phyloP scores from a whole-genome alignment of 352 stramenopile genomes.

The Phytophthora meadii region DNA sequence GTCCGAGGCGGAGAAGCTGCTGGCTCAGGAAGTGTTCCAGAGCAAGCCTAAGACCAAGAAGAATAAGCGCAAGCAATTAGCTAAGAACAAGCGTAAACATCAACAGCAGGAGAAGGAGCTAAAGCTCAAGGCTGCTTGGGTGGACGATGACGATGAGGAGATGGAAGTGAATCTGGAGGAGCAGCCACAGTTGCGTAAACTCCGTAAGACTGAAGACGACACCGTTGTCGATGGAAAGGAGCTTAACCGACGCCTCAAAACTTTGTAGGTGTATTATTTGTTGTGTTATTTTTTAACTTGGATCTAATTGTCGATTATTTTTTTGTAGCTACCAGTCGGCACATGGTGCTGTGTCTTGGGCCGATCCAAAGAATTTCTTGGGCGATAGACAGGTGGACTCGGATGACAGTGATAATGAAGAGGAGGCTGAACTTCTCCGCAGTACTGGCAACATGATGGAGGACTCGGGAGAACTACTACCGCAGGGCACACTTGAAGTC shows the following conservation, averaged over 20 bases:
- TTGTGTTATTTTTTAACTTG: neutral
- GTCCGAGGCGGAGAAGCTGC: constrained; percentile 55
- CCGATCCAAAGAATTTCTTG: constrained; percentile 76
- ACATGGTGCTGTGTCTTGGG: constrained; percentile 69
- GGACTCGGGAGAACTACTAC: constrained; percentile 53
- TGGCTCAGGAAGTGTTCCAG: constrained; percentile 68
- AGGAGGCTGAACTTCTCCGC: constrained; percentile 57
- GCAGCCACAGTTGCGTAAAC: constrained; percentile 78
- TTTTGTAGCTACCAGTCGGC: constrained; percentile 61
- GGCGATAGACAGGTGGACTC: constrained; percentile 32
- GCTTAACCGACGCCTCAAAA: constrained; percentile 83
- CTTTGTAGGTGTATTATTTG: constrained; percentile 54
- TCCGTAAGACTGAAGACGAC: constrained; percentile 82
- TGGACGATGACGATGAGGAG: constrained; percentile 87
- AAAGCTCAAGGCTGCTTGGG: constrained; percentile 72
- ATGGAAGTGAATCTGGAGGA: constrained; percentile 78
- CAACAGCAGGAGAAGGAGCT: constrained; percentile 15
- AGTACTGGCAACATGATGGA: constrained; percentile 70
- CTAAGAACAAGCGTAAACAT: constrained; percentile 21
- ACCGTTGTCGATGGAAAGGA: constrained; percentile 71
- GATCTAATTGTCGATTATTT: constrained; percentile 5
- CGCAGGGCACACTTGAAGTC: constrained; percentile 71
- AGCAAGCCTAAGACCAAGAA: constrained; percentile 22
- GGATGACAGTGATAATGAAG: constrained; percentile 70
- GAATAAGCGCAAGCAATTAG: constrained; percentile 43